Evolutionary conservation across 805 yeast genomes (phyloP).

Genomic region (Ogataea ramenticola): DNA sequence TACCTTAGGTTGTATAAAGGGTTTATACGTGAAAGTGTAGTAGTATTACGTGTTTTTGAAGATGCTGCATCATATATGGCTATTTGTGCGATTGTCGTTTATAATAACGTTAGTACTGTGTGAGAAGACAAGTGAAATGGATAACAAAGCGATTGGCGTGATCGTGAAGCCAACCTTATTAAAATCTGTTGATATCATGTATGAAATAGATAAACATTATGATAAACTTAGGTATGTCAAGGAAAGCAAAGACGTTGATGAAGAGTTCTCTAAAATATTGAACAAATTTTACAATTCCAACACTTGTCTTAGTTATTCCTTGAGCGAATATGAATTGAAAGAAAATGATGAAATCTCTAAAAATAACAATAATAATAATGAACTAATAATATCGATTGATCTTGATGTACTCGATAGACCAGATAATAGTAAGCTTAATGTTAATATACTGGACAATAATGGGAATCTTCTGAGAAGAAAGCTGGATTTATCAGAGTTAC

Average conservation of each 20-base stretch:
- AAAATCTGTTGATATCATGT: conserved; percentile 5
- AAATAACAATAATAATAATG: background rate
- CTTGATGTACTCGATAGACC: conserved; percentile 9
- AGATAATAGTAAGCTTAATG: conserved; percentile 15
- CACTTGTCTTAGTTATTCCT: conserved; percentile 13
- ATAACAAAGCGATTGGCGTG: too few relatives aligned
- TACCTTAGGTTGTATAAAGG: too few relatives aligned
- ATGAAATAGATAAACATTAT: conserved; percentile 2
- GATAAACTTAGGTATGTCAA: background rate
- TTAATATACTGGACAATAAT: conserved; percentile 20
- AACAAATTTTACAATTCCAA: conserved; percentile 7
- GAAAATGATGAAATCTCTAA: background rate
- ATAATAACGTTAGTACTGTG: too few relatives aligned
- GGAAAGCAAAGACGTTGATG: background rate
- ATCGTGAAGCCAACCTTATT: background rate
- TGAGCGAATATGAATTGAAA: conserved; percentile 6
- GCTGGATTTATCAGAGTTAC: conserved; percentile 11
- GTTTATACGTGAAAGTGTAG: too few relatives aligned
- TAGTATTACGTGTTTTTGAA: too few relatives aligned
- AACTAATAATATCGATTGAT: conserved; percentile 15
- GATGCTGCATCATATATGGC: too few relatives aligned
- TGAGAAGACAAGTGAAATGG: too few relatives aligned
- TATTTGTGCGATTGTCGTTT: too few relatives aligned
- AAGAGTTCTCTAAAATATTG: conserved; percentile 5
- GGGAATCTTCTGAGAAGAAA: conserved; percentile 22